Evolutionary conservation across 495 filamentous ascomycete genomes (phyloP).

Genomic region (Cercophora sp.): DNA sequence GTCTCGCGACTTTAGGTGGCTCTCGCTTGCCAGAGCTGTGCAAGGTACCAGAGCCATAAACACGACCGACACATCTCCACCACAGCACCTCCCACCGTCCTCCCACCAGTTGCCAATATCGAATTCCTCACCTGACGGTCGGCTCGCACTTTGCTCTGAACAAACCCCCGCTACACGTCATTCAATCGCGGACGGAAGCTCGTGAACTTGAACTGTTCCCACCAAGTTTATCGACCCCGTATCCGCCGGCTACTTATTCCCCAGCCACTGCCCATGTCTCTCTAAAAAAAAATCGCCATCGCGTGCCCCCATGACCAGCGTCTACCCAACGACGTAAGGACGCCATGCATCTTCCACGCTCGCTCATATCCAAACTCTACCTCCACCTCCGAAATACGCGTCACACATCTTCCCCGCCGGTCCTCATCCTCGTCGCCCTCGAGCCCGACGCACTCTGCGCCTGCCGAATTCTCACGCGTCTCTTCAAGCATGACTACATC

Average conservation of each 20-base stretch:
- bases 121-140: background rate
- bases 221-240: too few relatives aligned
- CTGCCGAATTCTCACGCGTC: conserved; percentile 83
- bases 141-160: background rate
- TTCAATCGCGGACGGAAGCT: background rate
- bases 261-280: background rate
- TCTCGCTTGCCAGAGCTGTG: conserved; percentile 10
- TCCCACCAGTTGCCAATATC: background rate
- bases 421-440: conserved; percentile 89
- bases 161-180: background rate
- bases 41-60: conserved; percentile 5
- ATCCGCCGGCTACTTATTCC: too few relatives aligned
- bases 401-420: conserved; percentile 78
- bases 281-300: too few relatives aligned
- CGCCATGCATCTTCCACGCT: conserved; percentile 94
- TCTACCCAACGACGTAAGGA: too few relatives aligned
- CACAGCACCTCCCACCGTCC: background rate
- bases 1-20: background rate
- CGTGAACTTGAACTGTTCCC: background rate
- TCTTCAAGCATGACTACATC: conserved; percentile 95
- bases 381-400: conserved; percentile 74
- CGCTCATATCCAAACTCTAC: conserved; percentile 86
- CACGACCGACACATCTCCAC: background rate
- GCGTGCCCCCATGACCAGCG: too few relatives aligned
- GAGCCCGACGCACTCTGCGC: conserved; percentile 96